Conservation (phyloP, 257 asterid genomes). For the Solanum pennellii region DNA sequence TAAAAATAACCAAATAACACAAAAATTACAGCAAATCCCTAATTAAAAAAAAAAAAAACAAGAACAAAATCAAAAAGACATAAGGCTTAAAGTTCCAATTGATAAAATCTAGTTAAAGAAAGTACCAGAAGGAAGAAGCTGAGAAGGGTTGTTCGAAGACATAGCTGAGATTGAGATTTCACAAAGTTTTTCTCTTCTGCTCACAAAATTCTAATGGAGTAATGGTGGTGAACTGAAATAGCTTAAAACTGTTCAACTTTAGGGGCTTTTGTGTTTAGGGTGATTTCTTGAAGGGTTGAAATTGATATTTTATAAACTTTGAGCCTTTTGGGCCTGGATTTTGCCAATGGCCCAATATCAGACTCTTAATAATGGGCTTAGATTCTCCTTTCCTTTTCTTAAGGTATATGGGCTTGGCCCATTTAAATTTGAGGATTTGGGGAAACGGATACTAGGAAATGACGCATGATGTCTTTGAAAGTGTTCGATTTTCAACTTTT, state of each 20-base stretch:
- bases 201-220: neutral
- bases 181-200: neutral
- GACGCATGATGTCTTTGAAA: neutral
- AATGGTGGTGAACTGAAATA: neutral
- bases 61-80: neutral
- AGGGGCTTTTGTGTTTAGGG: neutral
- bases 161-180: neutral
- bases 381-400: neutral
- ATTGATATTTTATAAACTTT: neutral
- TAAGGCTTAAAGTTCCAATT: neutral
- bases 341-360: neutral
- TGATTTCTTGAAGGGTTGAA: neutral
- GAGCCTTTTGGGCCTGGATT: neutral
- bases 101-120: neutral
- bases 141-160: constrained; percentile 73
- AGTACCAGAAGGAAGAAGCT: constrained; percentile 70
- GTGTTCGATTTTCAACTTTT: neutral
- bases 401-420: neutral
- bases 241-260: neutral
- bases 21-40: neutral
- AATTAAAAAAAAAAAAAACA: neutral
- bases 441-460: neutral
- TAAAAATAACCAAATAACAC: neutral
- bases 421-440: neutral
- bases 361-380: neutral